A percentile compares a stretch with the other conserved stretches of the same genome.
phyloP scores from a whole-genome alignment of 306 rosid species.

The Prunus mume region DNA sequence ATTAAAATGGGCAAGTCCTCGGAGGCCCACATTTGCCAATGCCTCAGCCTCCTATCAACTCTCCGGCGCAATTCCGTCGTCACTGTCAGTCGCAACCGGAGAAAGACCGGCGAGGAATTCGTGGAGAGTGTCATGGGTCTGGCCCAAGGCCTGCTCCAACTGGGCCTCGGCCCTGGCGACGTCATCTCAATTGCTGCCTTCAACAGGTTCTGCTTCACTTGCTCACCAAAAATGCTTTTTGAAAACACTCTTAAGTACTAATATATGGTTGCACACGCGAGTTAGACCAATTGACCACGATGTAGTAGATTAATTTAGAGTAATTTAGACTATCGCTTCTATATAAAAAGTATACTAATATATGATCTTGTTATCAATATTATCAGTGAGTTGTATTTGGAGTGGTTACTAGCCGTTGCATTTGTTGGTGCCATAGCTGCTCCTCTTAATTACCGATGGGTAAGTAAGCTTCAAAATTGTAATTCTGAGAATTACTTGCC shows the following conservation, averaged over 20 bases:
- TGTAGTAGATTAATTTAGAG: too few species aligned
- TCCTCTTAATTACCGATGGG: conserved; percentile 93
- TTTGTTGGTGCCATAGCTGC: conserved; percentile 80
- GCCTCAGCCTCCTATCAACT: conserved; percentile 53
- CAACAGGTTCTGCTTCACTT: conserved; percentile 43
- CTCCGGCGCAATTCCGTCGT: conserved; percentile 36
- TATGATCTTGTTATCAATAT: conserved; percentile 4
- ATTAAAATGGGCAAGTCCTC: conserved; percentile 42
- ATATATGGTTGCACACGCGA: not conserved
- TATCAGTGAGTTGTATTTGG: conserved; percentile 70
- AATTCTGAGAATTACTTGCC: not conserved
- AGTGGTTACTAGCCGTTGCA: conserved; percentile 89
- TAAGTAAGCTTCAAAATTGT: not conserved
- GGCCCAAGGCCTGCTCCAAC: conserved; percentile 52
- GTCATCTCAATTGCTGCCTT: conserved; percentile 75
- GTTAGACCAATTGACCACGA: too few species aligned
- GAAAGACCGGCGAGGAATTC: conserved; percentile 51
- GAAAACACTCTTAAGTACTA: not conserved
- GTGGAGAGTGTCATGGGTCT: conserved; percentile 52
- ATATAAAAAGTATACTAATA: not conserved
- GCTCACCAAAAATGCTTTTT: not conserved
- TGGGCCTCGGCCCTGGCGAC: conserved; percentile 61
- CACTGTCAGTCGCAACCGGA: conserved; percentile 40
- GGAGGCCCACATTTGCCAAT: conserved; percentile 68
- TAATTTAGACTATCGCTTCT: too few species aligned